Base-by-base conservation (phyloP, 192 early-diverging fungal species). In the Chytriomyces hyalinus region DNA sequence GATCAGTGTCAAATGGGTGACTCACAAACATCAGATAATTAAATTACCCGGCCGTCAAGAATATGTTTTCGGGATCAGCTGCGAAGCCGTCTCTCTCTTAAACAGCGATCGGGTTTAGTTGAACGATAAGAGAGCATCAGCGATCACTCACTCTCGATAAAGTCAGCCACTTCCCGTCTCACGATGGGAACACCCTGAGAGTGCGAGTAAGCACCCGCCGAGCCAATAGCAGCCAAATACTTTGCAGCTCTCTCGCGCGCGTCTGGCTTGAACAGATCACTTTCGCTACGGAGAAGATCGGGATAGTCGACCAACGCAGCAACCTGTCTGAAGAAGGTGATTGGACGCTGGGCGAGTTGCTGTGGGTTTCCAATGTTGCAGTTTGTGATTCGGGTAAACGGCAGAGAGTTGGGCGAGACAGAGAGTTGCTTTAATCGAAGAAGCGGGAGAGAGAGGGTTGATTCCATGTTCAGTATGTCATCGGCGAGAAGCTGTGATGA, bases 291-390 rank as follows among this genome's bases (percentile, higher is more conserved):
- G 49, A 92, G 81, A 67, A 92, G 85, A 60, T 94, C 94, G 0
- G 96, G 92, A 79, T 98, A 96, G 80, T 97, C 95, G 62, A 90
- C 87, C 63, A 99, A 84, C n/a, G 96, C 92, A 50, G 92, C 87
- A 20, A 97, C 95, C 85, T 99, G 97, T 59, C 97, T 92, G 87
- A 97, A 92, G 72, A 99, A 99, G 17, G 96, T 97, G 81, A 98
- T 93, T 22, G 96, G 96, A 79, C 91, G 89, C 85, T 97, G 94
- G 49, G 80, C 82, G 17, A 96, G 88, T 84, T 94, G 93, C 85
- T 96, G 95, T 65, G 95, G 95, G 82, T 97, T 97, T 76, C 95
- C 95, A 78, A 97, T 97, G 78, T 97, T 97, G 85, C 93, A 94
- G 74, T 85, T 86, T 36, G 89, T 89, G 80, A 97, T 86, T 36